Evolutionary conservation across 768 basidiomycete genomes (phyloP), one percentile per base, ranked within the genome.

Genomic region (Mycena polygramma): DNA sequence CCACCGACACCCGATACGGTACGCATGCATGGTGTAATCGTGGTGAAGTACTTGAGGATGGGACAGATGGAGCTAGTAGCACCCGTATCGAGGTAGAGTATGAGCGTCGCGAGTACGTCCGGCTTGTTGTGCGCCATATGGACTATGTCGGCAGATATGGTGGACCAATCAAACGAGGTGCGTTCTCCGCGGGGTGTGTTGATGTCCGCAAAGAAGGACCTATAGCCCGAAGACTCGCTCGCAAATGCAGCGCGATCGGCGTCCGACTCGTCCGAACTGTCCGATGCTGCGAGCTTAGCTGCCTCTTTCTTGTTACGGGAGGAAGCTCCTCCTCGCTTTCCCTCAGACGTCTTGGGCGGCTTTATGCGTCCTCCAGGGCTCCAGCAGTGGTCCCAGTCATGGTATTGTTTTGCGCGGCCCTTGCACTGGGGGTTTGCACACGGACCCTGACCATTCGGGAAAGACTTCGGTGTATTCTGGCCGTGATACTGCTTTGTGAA

Each of bases 381-480:
- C 2, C 46, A 64, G 43, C 63, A 64, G 39, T 64, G 63, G 5
- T 55, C 63, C 63, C 63, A 65, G 15, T 65, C 63, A 30, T 65
- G 63, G 54, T 22, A 65, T 45, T 49, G 63, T 36, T 65, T 65
- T 8, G 63, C 63, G 2, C 54, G 19, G 6, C 63, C 54, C 35
- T 15, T 65, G 63, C 63, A 65, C 35, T 65, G 63, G 19, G 63
- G 63, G n/a, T 65, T 65, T 20, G 54, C 45, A 35, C 63, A 65
- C 0, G 54, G 63, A 11, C 63, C 63, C 20, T 58, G n/a, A 9
- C 64, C 55, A 37, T 66, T 57, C 2, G 46, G 64, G 46, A 46
- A 57, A 0, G 17, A 1, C 11, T 49, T 0, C 39, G 19, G n/a
- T n/a, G n/a, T n/a, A n/a, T n/a, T n/a, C 14, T 65, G 20, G n/a